A percentile compares a stretch with the other conserved stretches of the same genome.
phyloP scores from a whole-genome alignment of 2,329 filamentous ascomycete genomes.

The Microascus cirrosus region DNA sequence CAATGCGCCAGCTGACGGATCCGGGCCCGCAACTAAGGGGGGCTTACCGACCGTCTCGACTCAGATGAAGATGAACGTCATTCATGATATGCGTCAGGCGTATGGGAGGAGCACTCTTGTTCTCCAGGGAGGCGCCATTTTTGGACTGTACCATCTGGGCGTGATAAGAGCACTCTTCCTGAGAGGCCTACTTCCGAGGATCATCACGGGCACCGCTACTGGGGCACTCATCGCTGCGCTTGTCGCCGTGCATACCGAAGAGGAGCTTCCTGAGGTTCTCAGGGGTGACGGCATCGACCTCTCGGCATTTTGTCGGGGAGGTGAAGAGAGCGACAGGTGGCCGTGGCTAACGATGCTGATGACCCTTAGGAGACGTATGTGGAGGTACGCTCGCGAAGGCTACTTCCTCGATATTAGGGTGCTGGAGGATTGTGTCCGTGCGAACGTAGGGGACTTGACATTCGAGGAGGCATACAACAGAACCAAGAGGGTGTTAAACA shows the following conservation, averaged over 20 bases:
- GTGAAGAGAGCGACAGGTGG: slow-evolving; percentile 22
- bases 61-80: slow-evolving; percentile 72
- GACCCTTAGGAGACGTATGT: slow-evolving; percentile 55
- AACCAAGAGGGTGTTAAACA: slow-evolving; percentile 82
- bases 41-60: slow-evolving; percentile 40
- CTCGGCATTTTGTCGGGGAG: slow-evolving; percentile 52
- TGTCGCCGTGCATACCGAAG: slow-evolving; percentile 77
- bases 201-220: slow-evolving; percentile 84
- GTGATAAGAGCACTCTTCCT: slow-evolving; percentile 82
- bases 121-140: slow-evolving; percentile 82
- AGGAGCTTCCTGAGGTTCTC: slow-evolving; percentile 68
- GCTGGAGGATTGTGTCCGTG: slow-evolving; percentile 71
- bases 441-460: slow-evolving; percentile 79
- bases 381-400: slow-evolving; percentile 62
- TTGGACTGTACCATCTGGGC: slow-evolving; percentile 81
- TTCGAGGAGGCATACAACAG: slow-evolving; percentile 86
- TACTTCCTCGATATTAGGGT: slow-evolving; percentile 77
- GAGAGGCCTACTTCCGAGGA: slow-evolving; percentile 70
- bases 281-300: slow-evolving; percentile 74
- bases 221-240: slow-evolving; percentile 83
- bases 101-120: slow-evolving; percentile 81
- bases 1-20: slow-evolving; percentile 30
- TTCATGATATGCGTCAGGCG: slow-evolving; percentile 78
- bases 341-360: slow-evolving; percentile 20
- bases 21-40: slow-evolving; percentile 18